Evolutionary conservation across 805 yeast species (phyloP).

Genomic region (Barnettozyma botsteinii): DNA sequence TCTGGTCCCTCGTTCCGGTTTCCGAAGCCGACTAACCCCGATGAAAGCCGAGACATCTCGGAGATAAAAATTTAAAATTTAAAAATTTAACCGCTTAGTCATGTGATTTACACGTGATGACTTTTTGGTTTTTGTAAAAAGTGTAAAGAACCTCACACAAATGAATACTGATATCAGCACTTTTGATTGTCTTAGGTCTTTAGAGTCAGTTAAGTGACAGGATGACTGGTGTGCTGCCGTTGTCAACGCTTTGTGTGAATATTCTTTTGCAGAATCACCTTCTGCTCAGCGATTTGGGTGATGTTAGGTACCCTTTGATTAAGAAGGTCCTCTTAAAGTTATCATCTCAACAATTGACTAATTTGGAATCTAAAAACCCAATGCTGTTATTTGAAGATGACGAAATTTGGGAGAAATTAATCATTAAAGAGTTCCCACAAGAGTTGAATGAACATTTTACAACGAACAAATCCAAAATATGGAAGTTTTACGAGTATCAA

Average conservation of each 20-base stretch:
- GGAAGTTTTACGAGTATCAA: constrained; percentile 17
- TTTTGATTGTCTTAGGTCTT: too few species aligned
- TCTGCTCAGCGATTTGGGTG: constrained; percentile 24
- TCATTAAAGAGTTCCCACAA: constrained; percentile 32
- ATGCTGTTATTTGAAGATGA: constrained; percentile 34
- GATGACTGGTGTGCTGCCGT: constrained; percentile 14
- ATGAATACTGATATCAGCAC: background rate
- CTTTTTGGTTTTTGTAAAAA: background rate
- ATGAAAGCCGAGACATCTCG: too few species aligned
- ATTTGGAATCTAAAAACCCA: constrained; percentile 29
- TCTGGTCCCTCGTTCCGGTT: too few species aligned
- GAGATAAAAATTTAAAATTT: too few species aligned
- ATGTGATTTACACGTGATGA: background rate
- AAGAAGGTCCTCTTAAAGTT: constrained; percentile 26
- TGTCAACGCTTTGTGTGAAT: constrained; percentile 22
- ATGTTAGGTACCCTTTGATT: constrained; percentile 29
- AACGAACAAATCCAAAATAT: constrained; percentile 17
- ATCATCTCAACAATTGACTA: constrained; percentile 27
- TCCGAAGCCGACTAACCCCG: too few species aligned
- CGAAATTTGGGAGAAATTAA: constrained; percentile 29
- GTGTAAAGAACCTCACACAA: too few species aligned
- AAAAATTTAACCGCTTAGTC: too few species aligned
- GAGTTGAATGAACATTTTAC: constrained; percentile 28
- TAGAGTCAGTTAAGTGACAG: too few species aligned
- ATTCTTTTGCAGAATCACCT: constrained; percentile 17